Percentiles rank a stretch among this genome's conserved stretches.
Conservation (phyloP, 2,329 filamentous ascomycete genomes). For the Aspergillus clavatus region DNA sequence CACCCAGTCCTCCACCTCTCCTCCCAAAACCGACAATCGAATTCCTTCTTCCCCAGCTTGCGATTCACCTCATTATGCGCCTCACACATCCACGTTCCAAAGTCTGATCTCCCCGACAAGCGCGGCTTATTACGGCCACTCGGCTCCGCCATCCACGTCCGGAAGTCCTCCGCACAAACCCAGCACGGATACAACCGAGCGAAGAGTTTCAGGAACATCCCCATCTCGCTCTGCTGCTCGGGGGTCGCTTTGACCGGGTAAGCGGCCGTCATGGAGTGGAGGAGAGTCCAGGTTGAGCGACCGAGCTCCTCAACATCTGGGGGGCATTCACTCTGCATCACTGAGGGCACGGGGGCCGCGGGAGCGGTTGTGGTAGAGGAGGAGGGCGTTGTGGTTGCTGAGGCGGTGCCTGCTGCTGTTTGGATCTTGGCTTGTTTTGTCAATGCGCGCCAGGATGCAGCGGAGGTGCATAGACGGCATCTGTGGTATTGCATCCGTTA, state of each 20-base stretch:
- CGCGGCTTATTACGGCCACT: constrained; percentile 57
- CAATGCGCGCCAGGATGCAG: constrained; percentile 43
- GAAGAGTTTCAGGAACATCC: constrained; percentile 73
- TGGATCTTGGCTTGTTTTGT: constrained; percentile 40
- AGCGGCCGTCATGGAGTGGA: constrained; percentile 83
- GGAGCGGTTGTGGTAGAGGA: constrained; percentile 29
- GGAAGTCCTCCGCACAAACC: constrained; percentile 91
- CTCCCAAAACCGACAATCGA: constrained; percentile 88
- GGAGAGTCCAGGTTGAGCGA: constrained; percentile 84
- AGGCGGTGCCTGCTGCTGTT: constrained; percentile 27
- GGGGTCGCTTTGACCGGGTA: constrained; percentile 69
- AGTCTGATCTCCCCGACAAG: constrained; percentile 47
- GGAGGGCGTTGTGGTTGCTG: constrained; percentile 19
- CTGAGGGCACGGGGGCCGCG: background rate
- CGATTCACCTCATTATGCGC: constrained; percentile 50
- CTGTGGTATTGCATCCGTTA: constrained; percentile 21
- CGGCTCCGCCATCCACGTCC: constrained; percentile 65
- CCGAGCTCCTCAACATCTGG: constrained; percentile 85
- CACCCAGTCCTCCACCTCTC: constrained; percentile 92
- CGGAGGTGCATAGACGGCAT: constrained; percentile 47
- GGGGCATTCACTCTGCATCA: constrained; percentile 61
- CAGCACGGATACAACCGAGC: constrained; percentile 90
- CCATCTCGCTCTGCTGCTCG: constrained; percentile 69
- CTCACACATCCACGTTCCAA: constrained; percentile 49
- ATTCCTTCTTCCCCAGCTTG: constrained; percentile 84